phyloP scores from a whole-genome alignment of 768 basidiomycete genomes.

The Boletus sp. region DNA sequence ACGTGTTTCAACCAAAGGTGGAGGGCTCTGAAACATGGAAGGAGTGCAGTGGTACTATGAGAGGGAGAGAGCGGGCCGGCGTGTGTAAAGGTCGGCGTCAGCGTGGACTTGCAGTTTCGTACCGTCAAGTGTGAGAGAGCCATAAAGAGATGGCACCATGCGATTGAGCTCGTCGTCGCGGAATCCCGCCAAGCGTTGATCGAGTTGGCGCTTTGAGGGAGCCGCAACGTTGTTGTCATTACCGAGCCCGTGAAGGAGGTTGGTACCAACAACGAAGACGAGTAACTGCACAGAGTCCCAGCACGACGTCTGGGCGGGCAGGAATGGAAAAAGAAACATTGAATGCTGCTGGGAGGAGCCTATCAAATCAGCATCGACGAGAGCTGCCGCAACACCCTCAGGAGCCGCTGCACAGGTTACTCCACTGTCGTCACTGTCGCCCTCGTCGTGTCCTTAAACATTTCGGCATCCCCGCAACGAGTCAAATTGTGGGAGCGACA shows the following conservation, averaged over 20 bases:
- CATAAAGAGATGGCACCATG: too few species aligned
- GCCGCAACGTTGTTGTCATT: not conserved
- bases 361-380: not conserved
- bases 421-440: conserved; percentile 10
- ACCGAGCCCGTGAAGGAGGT: not conserved
- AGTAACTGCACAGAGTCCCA: too few species aligned
- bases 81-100: not conserved
- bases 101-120: not conserved
- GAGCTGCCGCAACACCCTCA: not conserved
- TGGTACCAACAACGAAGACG: not conserved
- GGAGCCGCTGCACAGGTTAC: not conserved
- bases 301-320: not conserved
- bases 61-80: not conserved
- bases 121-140: not conserved
- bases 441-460: not conserved
- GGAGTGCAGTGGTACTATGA: too few species aligned
- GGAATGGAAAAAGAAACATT: too few species aligned
- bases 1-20: too few species aligned
- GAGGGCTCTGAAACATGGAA: too few species aligned
- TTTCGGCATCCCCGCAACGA: conserved; percentile 1
- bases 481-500: conserved; percentile 10
- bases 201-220: not conserved
- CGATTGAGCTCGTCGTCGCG: not conserved
- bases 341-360: not conserved
- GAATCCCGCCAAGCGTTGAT: not conserved